Base-by-base conservation (phyloP, 257 asterid species). In the Penstemon eatonii region DNA sequence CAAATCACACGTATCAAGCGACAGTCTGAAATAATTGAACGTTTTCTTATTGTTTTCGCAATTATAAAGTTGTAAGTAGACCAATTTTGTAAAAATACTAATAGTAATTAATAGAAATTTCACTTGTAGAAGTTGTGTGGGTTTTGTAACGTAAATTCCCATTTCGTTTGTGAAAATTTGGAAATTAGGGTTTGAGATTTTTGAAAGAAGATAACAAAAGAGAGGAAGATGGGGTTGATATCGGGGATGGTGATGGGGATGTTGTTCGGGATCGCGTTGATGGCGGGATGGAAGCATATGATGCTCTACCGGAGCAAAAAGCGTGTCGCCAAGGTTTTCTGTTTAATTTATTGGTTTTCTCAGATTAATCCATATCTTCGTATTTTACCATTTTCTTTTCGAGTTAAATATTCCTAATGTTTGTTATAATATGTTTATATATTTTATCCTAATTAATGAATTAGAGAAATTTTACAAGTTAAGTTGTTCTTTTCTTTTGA, bases 271-370 rank as follows among this genome's bases (percentile, higher is more conserved):
- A 84, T 94, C 82, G 94, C 80, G 52, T 69, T 91, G 73, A 89
- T 94, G 99, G 92, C 90, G 36, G 96, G 88, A 11, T 93, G 92
- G 97, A 83, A 72, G 73, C 82, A 86, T 54, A 87, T 94, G 99
- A 94, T 84, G 91, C 76, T 58, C 49, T 64, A 88, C 64, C 85
- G 99, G 64, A 82, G 89, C 88, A 83, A 79, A 53, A 83, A 87
- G 73, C 94, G 99, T 49, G 67, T 73, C 47, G 94, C 99, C 13
- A 94, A 94, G 97, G 97, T 94, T 68, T 58, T 65, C 63, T 70
- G 0, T 7, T 72, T 54, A 25, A 56, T 55, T 57, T 13, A 0
- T 56, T 60, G 19, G 62, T 72, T 25, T 1, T 8, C 45, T 49
- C 43, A n/a, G 6, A 5, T 44, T 33, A 60, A 19, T 54, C 36